Evolutionary conservation across 2,329 filamentous ascomycete species (phyloP).

Genomic region (Karstenula rhodostoma): DNA sequence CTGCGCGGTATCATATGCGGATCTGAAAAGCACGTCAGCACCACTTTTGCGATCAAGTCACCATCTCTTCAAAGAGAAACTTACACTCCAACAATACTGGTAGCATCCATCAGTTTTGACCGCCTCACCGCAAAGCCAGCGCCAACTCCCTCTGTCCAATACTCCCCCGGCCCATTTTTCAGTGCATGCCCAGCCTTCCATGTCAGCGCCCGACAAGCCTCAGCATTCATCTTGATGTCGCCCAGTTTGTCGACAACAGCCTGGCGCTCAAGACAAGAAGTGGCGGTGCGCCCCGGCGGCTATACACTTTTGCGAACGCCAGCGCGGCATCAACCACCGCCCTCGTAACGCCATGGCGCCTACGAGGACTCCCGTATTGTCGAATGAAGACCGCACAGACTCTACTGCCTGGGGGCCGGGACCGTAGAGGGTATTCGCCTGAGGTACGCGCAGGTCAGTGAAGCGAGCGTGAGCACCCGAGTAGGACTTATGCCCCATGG

Average conservation of each 20-base stretch:
- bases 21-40: neutral
- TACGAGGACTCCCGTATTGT: neutral
- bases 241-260: neutral
- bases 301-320: neutral
- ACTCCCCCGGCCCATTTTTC: neutral
- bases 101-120: neutral
- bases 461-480: neutral
- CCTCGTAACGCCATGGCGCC: neutral
- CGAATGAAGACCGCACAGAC: neutral
- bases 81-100: neutral
- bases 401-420: neutral
- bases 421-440: neutral
- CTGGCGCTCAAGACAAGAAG: neutral
- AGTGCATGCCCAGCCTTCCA: neutral
- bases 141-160: neutral
- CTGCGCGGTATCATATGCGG: neutral
- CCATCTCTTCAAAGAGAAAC: neutral
- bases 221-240: neutral
- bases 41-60: neutral
- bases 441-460: neutral
- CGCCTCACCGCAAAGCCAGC: neutral
- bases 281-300: neutral
- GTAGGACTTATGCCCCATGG: neutral
- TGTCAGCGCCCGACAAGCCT: neutral
- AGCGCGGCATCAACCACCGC: neutral